Percentiles rank a stretch among this genome's conserved stretches.
Conservation (phyloP, 768 basidiomycete species). For the Tylopilus cervinicoccineus region DNA sequence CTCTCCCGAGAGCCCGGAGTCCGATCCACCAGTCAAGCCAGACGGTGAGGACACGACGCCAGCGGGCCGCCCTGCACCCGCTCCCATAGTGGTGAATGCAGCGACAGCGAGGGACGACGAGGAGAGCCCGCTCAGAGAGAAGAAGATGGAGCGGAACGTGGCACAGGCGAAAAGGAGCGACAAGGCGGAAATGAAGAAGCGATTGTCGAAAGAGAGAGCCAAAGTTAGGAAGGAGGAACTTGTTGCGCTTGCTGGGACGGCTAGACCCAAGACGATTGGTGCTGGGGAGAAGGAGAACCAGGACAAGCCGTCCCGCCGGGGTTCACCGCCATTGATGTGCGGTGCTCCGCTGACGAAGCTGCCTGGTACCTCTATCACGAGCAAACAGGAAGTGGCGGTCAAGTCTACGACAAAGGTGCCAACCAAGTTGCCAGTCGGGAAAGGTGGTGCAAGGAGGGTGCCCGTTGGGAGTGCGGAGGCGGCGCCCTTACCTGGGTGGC, state of each 20-base stretch:
- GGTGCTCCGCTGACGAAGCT: slow-evolving; percentile 19
- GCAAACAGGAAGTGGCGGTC: slow-evolving; percentile 9
- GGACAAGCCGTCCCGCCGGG: slow-evolving; percentile 31
- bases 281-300: slow-evolving; percentile 34
- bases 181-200: slow-evolving; percentile 22
- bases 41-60: slow-evolving; percentile 22
- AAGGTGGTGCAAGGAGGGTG: slow-evolving; percentile 59
- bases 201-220: slow-evolving; percentile 37
- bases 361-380: slow-evolving; percentile 1
- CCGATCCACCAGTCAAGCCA: not conserved
- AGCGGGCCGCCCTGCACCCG: slow-evolving; percentile 22
- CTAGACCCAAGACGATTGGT: slow-evolving; percentile 30
- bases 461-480: slow-evolving; percentile 66
- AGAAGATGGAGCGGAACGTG: slow-evolving; percentile 37
- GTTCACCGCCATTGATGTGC: slow-evolving; percentile 21
- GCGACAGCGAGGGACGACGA: slow-evolving; percentile 34
- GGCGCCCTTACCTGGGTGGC: slow-evolving; percentile 47
- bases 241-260: slow-evolving; percentile 3
- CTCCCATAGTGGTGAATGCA: not conserved
- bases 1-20: slow-evolving; percentile 46
- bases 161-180: slow-evolving; percentile 2
- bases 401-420: slow-evolving; percentile 14
- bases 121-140: slow-evolving; percentile 54
- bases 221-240: slow-evolving; percentile 35
- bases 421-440: slow-evolving; percentile 33